A percentile compares a stretch with the other conserved stretches of the same genome.
Evolutionary conservation across 768 basidiomycete genomes (phyloP).

Genomic region (Naematelia encephala): DNA sequence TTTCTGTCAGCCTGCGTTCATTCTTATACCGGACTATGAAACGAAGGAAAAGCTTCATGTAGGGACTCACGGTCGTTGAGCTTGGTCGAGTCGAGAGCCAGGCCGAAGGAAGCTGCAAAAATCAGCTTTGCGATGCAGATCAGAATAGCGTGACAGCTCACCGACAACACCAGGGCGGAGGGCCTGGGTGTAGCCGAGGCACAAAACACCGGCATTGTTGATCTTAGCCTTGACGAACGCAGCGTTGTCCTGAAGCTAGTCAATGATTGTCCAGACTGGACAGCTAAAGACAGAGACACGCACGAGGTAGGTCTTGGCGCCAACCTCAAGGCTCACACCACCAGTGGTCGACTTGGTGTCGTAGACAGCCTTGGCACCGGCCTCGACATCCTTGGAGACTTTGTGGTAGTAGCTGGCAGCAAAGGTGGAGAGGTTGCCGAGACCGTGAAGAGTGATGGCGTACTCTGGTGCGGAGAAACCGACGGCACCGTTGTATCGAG

Average conservation of each 20-base stretch:
- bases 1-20: neutral
- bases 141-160: conserved; percentile 8
- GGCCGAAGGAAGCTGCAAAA: conserved; percentile 67
- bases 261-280: conserved; percentile 48
- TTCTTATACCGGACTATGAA: neutral
- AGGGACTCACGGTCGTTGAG: conserved; percentile 70
- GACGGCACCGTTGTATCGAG: conserved; percentile 83
- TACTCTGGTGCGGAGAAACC: conserved; percentile 91
- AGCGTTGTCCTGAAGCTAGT: conserved; percentile 62
- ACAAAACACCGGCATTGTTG: conserved; percentile 90
- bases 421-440: conserved; percentile 91
- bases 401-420: conserved; percentile 94
- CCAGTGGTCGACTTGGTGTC: conserved; percentile 85
- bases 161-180: conserved; percentile 57
- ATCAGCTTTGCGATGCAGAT: neutral
- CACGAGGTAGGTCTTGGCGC: conserved; percentile 79
- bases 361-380: conserved; percentile 68
- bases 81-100: conserved; percentile 90
- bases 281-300: conserved; percentile 11
- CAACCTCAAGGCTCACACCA: conserved; percentile 87
- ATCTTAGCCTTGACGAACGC: conserved; percentile 98
- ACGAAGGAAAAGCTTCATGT: too few species aligned
- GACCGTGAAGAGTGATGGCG: conserved; percentile 86
- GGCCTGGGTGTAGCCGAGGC: conserved; percentile 78
- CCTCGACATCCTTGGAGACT: conserved; percentile 50